A percentile compares a stretch with the other conserved stretches of the same genome.
Conservation (phyloP, 2,329 filamentous ascomycete genomes). For the Laburnicola sp. region DNA sequence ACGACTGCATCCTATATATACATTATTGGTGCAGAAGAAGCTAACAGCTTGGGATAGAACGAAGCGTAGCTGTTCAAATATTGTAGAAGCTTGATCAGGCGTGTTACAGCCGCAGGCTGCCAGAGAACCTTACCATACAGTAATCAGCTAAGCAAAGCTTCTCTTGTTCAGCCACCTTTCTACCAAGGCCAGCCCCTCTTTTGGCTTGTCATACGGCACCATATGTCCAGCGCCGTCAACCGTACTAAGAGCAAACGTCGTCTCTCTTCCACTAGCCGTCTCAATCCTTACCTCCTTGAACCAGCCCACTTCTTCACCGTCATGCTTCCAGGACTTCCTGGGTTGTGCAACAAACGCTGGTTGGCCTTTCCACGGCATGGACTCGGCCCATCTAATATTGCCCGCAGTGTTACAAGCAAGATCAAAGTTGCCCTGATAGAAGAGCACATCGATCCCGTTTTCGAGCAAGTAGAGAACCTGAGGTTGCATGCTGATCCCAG, state of each 20-base stretch:
- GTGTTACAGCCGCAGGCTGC: too few species aligned
- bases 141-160: conserved; percentile 36
- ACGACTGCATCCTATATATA: too few species aligned
- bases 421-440: conserved; percentile 48
- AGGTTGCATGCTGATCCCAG: conserved; percentile 34
- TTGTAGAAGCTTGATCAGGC: too few species aligned
- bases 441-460: conserved; percentile 45
- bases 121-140: too few species aligned
- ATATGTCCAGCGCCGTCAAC: conserved; percentile 50
- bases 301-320: conserved; percentile 34
- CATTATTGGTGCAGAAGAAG: too few species aligned
- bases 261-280: conserved; percentile 32
- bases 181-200: conserved; percentile 36
- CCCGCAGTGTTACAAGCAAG: conserved; percentile 49
- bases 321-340: conserved; percentile 31
- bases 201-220: conserved; percentile 43
- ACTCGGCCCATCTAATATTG: conserved; percentile 46
- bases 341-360: conserved; percentile 46
- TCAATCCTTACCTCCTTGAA: conserved; percentile 40
- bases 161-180: conserved; percentile 34
- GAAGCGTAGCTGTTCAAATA: too few species aligned
- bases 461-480: conserved; percentile 43
- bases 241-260: conserved; percentile 41
- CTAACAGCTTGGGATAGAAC: too few species aligned
- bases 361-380: conserved; percentile 51